Conservation (phyloP, 495 filamentous ascomycete genomes). For the Hypoxylon crocopeplum region DNA sequence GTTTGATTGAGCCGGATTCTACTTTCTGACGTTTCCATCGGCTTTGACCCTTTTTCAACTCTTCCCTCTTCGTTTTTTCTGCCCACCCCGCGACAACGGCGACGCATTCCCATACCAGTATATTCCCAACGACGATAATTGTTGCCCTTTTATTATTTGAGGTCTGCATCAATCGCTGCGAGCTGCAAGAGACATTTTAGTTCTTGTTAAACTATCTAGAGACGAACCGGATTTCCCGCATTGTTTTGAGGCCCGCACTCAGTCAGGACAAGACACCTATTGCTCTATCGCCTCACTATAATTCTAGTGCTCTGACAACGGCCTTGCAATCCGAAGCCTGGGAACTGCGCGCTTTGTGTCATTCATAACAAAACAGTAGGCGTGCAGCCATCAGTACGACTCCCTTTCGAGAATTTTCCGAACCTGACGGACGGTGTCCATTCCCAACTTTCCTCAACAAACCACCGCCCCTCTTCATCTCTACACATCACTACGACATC, state of each 20-base stretch:
- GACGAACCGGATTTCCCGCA: conserved; percentile 24
- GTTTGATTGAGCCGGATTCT: conserved; percentile 52
- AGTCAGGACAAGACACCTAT: conserved; percentile 14
- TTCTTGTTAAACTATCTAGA: conserved; percentile 1
- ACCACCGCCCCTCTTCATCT: conserved; percentile 15
- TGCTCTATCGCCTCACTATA: conserved; percentile 11
- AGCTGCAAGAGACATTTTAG: conserved; percentile 15
- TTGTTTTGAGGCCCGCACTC: conserved; percentile 25
- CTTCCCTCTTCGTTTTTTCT: conserved; percentile 41
- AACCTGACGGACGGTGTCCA: conserved; percentile 26
- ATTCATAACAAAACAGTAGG: conserved; percentile 25
- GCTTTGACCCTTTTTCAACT: conserved; percentile 45
- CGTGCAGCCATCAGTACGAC: conserved; percentile 29
- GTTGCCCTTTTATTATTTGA: conserved; percentile 14
- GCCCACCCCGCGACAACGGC: conserved; percentile 38
- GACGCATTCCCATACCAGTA: conserved; percentile 34
- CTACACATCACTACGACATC: conserved; percentile 1
- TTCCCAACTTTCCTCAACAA: conserved; percentile 25
- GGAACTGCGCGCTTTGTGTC: conserved; percentile 34
- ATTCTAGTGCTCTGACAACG: conserved; percentile 4
- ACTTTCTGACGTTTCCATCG: conserved; percentile 59
- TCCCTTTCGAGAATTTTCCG: conserved; percentile 20
- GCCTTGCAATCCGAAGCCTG: conserved; percentile 24
- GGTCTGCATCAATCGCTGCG: conserved; percentile 3
- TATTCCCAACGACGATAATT: conserved; percentile 30